Conservation (phyloP, 2,329 filamentous ascomycete species). For the Arthrobotrys musiformis region DNA sequence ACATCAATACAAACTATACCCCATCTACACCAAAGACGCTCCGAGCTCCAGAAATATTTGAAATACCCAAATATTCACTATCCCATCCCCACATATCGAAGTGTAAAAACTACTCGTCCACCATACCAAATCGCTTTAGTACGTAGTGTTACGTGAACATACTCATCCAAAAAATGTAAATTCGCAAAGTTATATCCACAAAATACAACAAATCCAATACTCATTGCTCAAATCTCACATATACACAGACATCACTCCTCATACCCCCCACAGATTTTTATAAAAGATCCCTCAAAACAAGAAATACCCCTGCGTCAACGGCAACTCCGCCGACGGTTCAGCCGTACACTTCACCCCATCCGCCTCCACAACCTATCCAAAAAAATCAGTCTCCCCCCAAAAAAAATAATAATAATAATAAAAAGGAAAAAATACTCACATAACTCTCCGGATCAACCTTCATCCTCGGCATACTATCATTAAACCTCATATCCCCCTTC, state of each 20-base stretch:
- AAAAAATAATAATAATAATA: not conserved
- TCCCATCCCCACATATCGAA: too few relatives aligned
- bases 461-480: conserved; percentile 85
- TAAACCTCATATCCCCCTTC: conserved; percentile 92
- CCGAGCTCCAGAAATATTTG: too few relatives aligned
- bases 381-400: not conserved
- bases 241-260: not conserved
- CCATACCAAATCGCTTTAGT: too few relatives aligned
- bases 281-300: conserved; percentile 66
- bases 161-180: too few relatives aligned
- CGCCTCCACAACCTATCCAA: conserved; percentile 75
- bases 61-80: too few relatives aligned
- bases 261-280: not conserved
- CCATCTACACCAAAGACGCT: too few relatives aligned
- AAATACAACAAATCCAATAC: too few relatives aligned
- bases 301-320: conserved; percentile 80
- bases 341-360: conserved; percentile 80
- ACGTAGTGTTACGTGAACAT: too few relatives aligned
- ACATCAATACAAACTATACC: too few relatives aligned
- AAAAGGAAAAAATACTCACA: conserved; percentile 62
- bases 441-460: conserved; percentile 92
- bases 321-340: conserved; percentile 76
- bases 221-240: too few relatives aligned
- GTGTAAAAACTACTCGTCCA: too few relatives aligned
- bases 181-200: too few relatives aligned